Base-by-base conservation (phyloP, 2,329 filamentous ascomycete species). In the Coniochaeta sp. region DNA sequence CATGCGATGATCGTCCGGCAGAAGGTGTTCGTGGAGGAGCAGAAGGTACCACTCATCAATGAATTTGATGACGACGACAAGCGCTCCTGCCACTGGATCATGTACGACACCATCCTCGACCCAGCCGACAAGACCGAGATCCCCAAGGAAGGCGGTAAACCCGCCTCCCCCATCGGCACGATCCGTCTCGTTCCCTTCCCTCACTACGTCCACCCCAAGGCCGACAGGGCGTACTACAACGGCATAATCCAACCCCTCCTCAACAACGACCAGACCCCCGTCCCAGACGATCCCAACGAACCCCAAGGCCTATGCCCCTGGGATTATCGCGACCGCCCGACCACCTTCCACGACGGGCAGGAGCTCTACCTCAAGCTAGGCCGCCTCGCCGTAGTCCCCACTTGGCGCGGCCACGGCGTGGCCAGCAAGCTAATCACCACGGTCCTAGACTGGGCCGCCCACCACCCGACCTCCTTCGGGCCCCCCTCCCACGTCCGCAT, bases 311-410 rank as follows among this genome's bases (percentile, higher is more conserved):
- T 20, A 8, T 53, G 53, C 3, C 33, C 38, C 18, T 2, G 4
- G 18, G 38, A 22, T 22, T 59, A 30, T 58, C 60, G 14, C 9
- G 76, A 81, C 62, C 69, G 73, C 3, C 59, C 66, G 42, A 82
- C 77, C 35, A 75, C 68, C 48, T 71, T 76, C 57, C 78, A 81
- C 63, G 76, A 87, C 61, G 79, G 78, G 6, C 63, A 72, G 32
- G 89, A 95, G 61, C 83, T 87, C 0, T 95, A 92, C 66, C 74
- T 95, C 56, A 95, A 92, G 69, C 70, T 96, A 1, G 89, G 89
- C 5, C 80, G 89, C 1, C 73, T 96, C 26, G 87, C 89, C 0
- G 85, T 94, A 0, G 58, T 87, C 13, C 70, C 75, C 8, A 73
- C 79, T 24, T 89, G 82, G 63, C 80, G 90, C 27, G 81, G 84